Base-by-base conservation (phyloP, 2,329 filamentous ascomycete genomes). In the Didymellaceae sp. region DNA sequence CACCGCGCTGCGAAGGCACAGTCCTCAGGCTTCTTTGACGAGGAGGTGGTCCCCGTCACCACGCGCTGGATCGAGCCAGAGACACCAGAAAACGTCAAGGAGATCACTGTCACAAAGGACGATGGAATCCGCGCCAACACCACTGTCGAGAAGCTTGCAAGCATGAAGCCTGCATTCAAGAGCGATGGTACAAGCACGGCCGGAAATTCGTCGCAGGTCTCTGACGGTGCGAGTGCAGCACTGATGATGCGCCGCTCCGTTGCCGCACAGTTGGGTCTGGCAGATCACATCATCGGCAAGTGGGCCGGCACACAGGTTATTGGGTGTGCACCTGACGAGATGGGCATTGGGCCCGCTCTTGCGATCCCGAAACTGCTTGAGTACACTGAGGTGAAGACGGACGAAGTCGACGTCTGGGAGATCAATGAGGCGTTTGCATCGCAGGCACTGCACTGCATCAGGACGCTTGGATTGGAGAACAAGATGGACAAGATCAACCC, bases 311-410 rank as follows among this genome's bases (percentile, higher is more conserved):
- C 89, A 1, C 82, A 86, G 22, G 86, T 90, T 9, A 85, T 86
- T 0, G 92, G 93, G 10, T 95, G 90, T 70, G 80, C 80, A 42
- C 92, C 93, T 0, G 91, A 96, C 67, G 91, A 96, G 80, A 97
- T 97, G 93, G 92, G 93, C 30, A 80, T 97, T 50, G 92, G 93
- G 0, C 92, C 93, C 0, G 90, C 91, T 0, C 68, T 96, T 21
- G 92, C 90, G 0, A 93, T 97, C 43, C 92, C 92, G 6, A 89
- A 87, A 70, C 79, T 96, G 16, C 79, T 97, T n/a, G 72, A 78
- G 14, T 83, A 84, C 54, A 82, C 87, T 1, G 90, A 86, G 0
- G 71, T 97, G 11, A 68, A 75, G 33, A 86, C 78, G 10, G 78
- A 80, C 2, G 90, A 97, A 50, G 84, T 97, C 0, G 82, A 87